Evolutionary conservation across 139 green algal genomes (phyloP).

Genomic region (Chlorella sp.): DNA sequence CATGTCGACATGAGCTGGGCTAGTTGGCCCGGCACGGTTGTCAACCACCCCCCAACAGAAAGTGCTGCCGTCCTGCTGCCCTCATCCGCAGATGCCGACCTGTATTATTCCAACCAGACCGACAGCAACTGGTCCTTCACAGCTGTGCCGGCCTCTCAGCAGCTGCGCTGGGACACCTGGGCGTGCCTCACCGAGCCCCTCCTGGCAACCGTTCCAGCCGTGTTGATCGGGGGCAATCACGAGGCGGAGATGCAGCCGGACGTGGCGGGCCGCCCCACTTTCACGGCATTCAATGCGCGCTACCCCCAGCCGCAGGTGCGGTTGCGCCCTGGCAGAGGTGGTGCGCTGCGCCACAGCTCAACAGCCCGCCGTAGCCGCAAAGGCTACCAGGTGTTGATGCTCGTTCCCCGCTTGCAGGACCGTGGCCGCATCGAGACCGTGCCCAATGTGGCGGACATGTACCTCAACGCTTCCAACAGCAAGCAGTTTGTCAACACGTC

Average conservation of each 20-base stretch:
- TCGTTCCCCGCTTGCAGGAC: not conserved
- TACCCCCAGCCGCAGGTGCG: not conserved
- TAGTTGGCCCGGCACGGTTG: too few relatives aligned
- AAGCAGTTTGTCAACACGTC: not conserved
- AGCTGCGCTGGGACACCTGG: slow-evolving; percentile 17
- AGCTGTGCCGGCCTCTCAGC: not conserved
- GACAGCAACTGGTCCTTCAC: not conserved
- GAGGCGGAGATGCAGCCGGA: not conserved
- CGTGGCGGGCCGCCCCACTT: not conserved
- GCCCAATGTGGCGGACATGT: not conserved
- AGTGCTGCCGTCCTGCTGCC: not conserved
- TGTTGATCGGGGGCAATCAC: slow-evolving; percentile 1
- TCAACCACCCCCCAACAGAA: too few relatives aligned
- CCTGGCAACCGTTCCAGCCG: not conserved
- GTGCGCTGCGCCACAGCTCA: not conserved
- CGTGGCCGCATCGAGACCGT: not conserved
- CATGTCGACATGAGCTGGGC: too few relatives aligned
- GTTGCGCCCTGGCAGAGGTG: not conserved
- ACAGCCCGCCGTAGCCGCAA: not conserved
- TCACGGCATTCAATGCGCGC: slow-evolving; percentile 1
- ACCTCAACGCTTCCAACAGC: not conserved
- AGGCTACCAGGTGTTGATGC: too few relatives aligned
- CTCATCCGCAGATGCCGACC: not conserved
- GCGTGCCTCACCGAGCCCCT: slow-evolving; percentile 5
- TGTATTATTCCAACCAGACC: not conserved